Percentiles rank a stretch among this genome's conserved stretches.
Conservation (phyloP, 345 rosid genomes). For the Boechera retrofracta region DNA sequence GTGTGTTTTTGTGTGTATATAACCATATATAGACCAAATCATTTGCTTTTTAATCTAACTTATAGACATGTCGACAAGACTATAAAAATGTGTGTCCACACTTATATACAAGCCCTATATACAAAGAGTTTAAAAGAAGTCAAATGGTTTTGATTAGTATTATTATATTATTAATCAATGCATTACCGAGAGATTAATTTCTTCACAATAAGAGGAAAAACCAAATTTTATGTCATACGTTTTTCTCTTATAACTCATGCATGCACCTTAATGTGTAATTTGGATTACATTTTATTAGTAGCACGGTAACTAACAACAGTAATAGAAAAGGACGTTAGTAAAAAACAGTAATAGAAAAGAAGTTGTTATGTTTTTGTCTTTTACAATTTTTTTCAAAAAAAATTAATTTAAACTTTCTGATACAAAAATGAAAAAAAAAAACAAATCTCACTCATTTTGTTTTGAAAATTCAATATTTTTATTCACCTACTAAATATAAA, state of each 20-base stretch:
- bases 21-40: constrained; percentile 33
- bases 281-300: background rate
- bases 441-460: background rate
- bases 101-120: background rate
- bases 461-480: background rate
- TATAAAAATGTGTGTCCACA: constrained; percentile 27
- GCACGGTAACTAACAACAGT: background rate
- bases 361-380: no score
- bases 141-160: constrained; percentile 28
- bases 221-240: background rate
- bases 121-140: constrained; percentile 26
- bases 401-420: background rate
- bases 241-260: background rate
- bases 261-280: background rate
- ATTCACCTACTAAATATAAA: background rate
- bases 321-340: no score
- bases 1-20: background rate
- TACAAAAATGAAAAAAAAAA: background rate
- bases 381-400: background rate
- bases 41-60: constrained; percentile 23
- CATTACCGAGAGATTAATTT: background rate
- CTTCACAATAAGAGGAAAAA: background rate
- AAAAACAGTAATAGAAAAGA: background rate
- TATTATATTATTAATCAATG: background rate
- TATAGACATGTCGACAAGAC: constrained; percentile 39